Base-by-base conservation (phyloP, 495 filamentous ascomycete species). In the Podospora australis region DNA sequence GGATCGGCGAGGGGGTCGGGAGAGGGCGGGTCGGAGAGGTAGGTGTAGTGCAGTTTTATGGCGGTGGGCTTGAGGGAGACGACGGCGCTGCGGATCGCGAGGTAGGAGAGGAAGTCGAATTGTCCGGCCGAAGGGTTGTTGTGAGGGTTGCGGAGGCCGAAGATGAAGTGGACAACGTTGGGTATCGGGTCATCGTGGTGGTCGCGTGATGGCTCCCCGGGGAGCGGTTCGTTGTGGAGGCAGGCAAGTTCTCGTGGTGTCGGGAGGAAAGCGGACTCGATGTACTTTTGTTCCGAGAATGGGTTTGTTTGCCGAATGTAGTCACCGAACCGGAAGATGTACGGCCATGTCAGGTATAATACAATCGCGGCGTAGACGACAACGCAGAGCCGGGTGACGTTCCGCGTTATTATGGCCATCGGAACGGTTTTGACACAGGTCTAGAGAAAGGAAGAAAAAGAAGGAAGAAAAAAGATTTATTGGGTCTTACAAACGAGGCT, bases 111-210 rank as follows among this genome's bases (percentile, higher is more conserved):
- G 49, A 75, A 73, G 47, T 67, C 62, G 52, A 75, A 67, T 24
- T 58, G 64, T 26, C 65, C 66, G 22, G 55, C 66, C 29, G 57
- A 61, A 0, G 64, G 62, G 43, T 64, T 57, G 4, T 55, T 46
- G 25, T 60, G 62, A 11, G 68, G 68, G 48, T 69, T 69, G 39
- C 63, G 64, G 34, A 69, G 65, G 6, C 69, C 63, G 55, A 60
- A 75, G 26, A 71, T 69, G 52, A 73, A 67, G 53, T 75, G 70
- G 22, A 73, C 70, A 25, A 70, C 56, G 45, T 73, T 74, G 6
- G 72, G 72, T 17, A 75, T 73, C 4, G 69, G 63, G 14, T 67
- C 64, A 21, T 28, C 47, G 21, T 14, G n/a, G 20, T 22, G 28
- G 5, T 44, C 49, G 24, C 39, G 44, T 44, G 52, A 54, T n/a